Evolutionary conservation across 371 early-diverging fungal genomes (phyloP).

Genomic region (Mucor saturninus): DNA sequence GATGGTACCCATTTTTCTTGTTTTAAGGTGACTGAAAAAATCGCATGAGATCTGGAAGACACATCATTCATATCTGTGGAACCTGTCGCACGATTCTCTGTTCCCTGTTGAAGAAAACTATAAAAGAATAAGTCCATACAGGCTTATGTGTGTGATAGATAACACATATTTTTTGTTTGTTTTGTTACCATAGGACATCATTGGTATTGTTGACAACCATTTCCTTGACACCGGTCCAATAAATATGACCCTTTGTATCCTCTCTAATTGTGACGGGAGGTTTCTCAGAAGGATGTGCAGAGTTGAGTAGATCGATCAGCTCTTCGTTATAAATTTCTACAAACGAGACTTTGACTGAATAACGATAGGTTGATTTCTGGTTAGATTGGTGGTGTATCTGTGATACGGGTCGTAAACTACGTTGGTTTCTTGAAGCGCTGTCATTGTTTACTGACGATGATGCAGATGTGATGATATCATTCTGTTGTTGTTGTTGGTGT

Average conservation of each 20-base stretch:
- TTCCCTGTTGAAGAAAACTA: constrained; percentile 76
- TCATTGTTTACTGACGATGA: constrained; percentile 25
- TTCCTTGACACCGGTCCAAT: constrained; percentile 91
- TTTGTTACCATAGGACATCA: constrained; percentile 72
- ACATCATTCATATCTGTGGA: constrained; percentile 97
- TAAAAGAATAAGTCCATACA: constrained; percentile 16
- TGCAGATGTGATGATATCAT: constrained; percentile 19
- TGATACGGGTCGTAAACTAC: constrained; percentile 19
- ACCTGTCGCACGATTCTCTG: constrained; percentile 87
- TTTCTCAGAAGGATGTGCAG: constrained; percentile 56
- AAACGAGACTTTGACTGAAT: constrained; percentile 69
- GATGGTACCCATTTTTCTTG: constrained; percentile 66
- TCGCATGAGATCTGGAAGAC: constrained; percentile 97
- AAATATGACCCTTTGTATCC: constrained; percentile 89
- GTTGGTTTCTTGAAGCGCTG: constrained; percentile 1
- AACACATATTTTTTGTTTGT: no score
- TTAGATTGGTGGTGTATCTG: constrained; percentile 8
- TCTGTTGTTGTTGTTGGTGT: constrained; percentile 38
- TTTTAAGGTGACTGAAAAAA: constrained; percentile 91
- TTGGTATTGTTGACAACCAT: constrained; percentile 73
- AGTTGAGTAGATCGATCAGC: constrained; percentile 79
- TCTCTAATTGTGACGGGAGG: constrained; percentile 87
- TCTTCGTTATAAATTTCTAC: constrained; percentile 99
- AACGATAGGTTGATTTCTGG: constrained; percentile 34
- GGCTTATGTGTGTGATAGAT: no score